phyloP scores from a whole-genome alignment of 371 early-diverging fungal genomes.

The Smittium culicis region DNA sequence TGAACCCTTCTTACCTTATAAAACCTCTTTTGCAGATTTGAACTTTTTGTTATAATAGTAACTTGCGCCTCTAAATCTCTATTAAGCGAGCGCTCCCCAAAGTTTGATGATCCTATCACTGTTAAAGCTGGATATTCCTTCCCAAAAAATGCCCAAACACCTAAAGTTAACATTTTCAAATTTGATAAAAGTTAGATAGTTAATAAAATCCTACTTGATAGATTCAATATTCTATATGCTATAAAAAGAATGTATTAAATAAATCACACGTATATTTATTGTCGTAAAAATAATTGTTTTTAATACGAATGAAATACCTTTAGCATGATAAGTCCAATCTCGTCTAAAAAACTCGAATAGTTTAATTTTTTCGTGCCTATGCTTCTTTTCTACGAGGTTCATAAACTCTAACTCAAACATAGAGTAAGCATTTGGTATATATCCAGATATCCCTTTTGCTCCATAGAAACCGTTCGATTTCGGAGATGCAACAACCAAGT shows the following conservation, averaged over 20 bases:
- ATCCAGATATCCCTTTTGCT: constrained; percentile 70
- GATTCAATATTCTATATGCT: no score
- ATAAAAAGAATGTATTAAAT: no score
- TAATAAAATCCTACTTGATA: no score
- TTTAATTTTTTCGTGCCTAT: constrained; percentile 4
- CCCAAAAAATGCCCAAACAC: constrained; percentile 40
- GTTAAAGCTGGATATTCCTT: constrained; percentile 43
- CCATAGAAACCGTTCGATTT: constrained; percentile 89
- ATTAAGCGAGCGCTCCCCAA: constrained; percentile 72
- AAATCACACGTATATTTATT: no score
- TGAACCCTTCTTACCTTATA: constrained; percentile 36
- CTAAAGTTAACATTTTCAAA: no score
- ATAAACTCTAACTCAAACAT: constrained; percentile 38
- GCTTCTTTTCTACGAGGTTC: background rate
- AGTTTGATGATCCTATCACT: constrained; percentile 85
- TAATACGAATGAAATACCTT: constrained; percentile 15
- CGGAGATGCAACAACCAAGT: constrained; percentile 72
- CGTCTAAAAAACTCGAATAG: constrained; percentile 20
- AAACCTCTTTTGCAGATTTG: constrained; percentile 38
- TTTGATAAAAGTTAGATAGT: no score
- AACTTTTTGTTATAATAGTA: constrained; percentile 48
- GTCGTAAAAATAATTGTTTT: no score
- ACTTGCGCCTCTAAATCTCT: constrained; percentile 84
- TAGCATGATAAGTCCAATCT: constrained; percentile 29
- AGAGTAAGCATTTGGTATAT: constrained; percentile 82